phyloP scores from a whole-genome alignment of 768 basidiomycete genomes.

The Strobilomyces confusus region DNA sequence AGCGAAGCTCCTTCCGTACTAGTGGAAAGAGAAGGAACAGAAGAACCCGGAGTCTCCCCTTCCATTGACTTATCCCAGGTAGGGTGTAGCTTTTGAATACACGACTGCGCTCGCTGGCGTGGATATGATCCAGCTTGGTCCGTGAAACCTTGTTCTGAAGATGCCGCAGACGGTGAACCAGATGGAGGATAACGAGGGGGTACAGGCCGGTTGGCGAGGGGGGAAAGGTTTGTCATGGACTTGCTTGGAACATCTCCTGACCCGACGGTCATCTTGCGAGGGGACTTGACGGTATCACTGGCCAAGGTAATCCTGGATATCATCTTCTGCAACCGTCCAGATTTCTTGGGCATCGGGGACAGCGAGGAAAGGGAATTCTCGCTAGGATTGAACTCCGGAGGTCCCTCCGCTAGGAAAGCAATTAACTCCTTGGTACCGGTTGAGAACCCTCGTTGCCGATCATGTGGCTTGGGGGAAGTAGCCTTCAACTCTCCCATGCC shows the following conservation, averaged over 20 bases:
- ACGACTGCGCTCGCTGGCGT: conserved; percentile 30
- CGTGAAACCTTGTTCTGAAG: conserved; percentile 30
- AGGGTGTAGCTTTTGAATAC: conserved; percentile 19
- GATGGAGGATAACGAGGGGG: conserved; percentile 52
- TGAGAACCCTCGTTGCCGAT: conserved; percentile 38
- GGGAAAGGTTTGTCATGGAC: conserved; percentile 40
- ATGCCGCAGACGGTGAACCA: conserved; percentile 45
- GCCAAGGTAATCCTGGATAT: conserved; percentile 71
- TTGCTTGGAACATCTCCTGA: conserved; percentile 23
- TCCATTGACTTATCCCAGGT: conserved; percentile 17
- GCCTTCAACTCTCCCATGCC: conserved; percentile 27
- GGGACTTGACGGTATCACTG: conserved; percentile 25
- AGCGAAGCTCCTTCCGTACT: conserved; percentile 2
- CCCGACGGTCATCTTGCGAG: conserved; percentile 32
- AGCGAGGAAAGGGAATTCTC: conserved; percentile 43
- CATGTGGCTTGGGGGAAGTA: conserved; percentile 41
- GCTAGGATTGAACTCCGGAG: conserved; percentile 39
- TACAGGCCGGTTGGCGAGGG: conserved; percentile 55
- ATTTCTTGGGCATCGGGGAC: conserved; percentile 36
- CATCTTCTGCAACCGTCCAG: conserved; percentile 72
- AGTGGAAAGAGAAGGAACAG: conserved; percentile 5
- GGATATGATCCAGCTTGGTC: conserved; percentile 14
- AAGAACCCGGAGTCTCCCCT: conserved; percentile 3
- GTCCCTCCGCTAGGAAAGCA: conserved; percentile 57
- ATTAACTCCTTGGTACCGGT: conserved; percentile 46